phyloP scores from a whole-genome alignment of 2,329 filamentous ascomycete genomes.

The Fusarium beomiforme region DNA sequence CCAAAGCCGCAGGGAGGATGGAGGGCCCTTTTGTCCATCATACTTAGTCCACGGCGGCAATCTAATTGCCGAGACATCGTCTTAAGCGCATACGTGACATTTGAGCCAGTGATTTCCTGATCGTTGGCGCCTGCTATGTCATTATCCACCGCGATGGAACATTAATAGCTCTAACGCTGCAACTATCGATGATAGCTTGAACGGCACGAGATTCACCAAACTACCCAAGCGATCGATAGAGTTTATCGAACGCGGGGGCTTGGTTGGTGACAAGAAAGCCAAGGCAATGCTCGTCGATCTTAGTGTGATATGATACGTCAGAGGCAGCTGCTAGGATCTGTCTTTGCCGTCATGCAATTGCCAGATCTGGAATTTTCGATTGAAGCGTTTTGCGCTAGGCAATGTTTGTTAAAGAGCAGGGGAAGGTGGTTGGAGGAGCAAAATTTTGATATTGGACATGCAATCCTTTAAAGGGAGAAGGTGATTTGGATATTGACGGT shows the following conservation, averaged over 20 bases:
- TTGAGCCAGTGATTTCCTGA: not conserved
- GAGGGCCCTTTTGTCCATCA: not conserved
- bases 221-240: slow-evolving; percentile 7
- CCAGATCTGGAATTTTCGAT: not conserved
- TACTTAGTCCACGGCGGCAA: slow-evolving; percentile 2
- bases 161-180: not conserved
- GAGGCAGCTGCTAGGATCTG: not conserved
- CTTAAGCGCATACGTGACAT: not conserved
- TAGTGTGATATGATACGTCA: slow-evolving; percentile 31
- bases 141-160: slow-evolving; percentile 7
- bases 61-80: slow-evolving; percentile 7
- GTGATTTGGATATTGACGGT: not conserved
- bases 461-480: not conserved
- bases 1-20: not conserved
- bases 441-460: not conserved
- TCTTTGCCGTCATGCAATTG: slow-evolving; percentile 1
- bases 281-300: slow-evolving; percentile 7
- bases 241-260: slow-evolving; percentile 2
- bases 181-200: not conserved
- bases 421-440: not conserved
- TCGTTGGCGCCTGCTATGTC: not conserved
- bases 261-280: not conserved
- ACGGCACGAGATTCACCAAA: not conserved
- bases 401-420: not conserved
- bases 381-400: not conserved